phyloP scores from a whole-genome alignment of 169 alveolate genomes.

The Blepharisma undulans region DNA sequence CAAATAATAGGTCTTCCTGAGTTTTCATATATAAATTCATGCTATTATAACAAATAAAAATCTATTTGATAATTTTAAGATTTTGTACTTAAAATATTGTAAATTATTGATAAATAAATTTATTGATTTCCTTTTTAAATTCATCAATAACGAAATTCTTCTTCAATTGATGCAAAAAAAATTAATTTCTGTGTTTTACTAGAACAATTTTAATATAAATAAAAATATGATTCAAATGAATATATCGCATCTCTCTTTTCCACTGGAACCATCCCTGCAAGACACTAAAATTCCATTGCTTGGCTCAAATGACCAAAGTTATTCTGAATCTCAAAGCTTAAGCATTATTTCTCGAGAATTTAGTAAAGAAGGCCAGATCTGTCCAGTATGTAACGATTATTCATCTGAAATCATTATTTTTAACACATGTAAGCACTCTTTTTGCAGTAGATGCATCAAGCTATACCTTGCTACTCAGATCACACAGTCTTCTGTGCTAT shows the following conservation, averaged over 20 bases:
- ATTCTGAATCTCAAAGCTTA: neutral
- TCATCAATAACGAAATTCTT: neutral
- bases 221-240: neutral
- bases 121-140: neutral
- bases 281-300: neutral
- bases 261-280: neutral
- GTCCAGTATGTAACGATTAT: neutral
- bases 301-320: neutral
- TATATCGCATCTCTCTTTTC: neutral
- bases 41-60: neutral
- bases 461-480: neutral
- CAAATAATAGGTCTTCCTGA: neutral
- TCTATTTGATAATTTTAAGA: neutral
- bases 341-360: neutral
- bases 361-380: neutral
- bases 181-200: neutral
- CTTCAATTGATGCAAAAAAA: neutral
- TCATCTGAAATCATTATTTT: neutral
- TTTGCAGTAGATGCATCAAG: neutral
- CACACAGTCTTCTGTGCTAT: neutral
- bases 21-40: neutral
- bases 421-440: neutral
- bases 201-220: neutral
- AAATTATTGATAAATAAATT: too few relatives aligned
- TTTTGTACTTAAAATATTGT: too few relatives aligned